Conservation (phyloP, 768 basidiomycete genomes). For the Coprinopsis cinerea region DNA sequence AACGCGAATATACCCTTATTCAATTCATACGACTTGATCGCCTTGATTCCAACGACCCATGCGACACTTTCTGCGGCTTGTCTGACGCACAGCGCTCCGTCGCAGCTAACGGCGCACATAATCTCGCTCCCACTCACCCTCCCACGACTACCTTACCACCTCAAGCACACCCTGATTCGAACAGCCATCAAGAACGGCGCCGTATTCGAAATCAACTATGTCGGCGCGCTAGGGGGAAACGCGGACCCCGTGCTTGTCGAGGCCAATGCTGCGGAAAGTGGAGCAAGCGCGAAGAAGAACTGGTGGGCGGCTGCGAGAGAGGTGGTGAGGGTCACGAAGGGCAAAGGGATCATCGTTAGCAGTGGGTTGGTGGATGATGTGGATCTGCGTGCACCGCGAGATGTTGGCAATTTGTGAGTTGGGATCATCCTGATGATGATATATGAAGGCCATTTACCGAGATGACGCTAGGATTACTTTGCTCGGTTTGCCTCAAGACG, state of each 20-base stretch:
- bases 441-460: background rate
- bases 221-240: constrained; percentile 64
- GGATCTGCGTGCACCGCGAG: constrained; percentile 65
- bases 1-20: constrained; percentile 61
- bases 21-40: constrained; percentile 68
- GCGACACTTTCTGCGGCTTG: constrained; percentile 74
- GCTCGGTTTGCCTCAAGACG: constrained; percentile 63
- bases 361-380: constrained; percentile 56
- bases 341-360: constrained; percentile 68
- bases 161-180: constrained; percentile 80
- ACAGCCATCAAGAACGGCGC: constrained; percentile 79
- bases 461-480: constrained; percentile 48
- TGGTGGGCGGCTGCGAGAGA: constrained; percentile 84
- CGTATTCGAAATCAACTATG: constrained; percentile 77
- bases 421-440: background rate
- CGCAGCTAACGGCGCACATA: constrained; percentile 72
- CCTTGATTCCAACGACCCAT: constrained; percentile 68
- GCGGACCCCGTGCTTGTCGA: constrained; percentile 39
- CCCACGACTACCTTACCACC: constrained; percentile 71
- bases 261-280: constrained; percentile 47
- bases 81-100: constrained; percentile 72
- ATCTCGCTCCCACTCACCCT: constrained; percentile 74
- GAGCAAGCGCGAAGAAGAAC: constrained; percentile 57
- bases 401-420: constrained; percentile 71
- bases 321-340: constrained; percentile 73